Conservation (phyloP, 257 asterid species). For the Perilla frutescens region DNA sequence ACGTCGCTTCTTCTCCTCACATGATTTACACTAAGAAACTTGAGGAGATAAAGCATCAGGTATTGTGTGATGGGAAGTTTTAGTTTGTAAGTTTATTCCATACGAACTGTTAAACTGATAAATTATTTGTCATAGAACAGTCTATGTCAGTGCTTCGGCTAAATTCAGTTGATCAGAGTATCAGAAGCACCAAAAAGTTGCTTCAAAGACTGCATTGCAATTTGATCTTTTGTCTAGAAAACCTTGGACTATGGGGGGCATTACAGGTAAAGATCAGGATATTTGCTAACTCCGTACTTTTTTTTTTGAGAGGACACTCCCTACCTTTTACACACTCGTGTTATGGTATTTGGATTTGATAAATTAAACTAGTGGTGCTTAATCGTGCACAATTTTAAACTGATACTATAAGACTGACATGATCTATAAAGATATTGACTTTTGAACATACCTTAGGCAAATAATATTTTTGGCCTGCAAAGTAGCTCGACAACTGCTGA, state of each 20-base stretch:
- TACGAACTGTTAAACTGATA: conserved; percentile 30
- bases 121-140: conserved; percentile 51
- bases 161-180: conserved; percentile 54
- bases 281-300: conserved; percentile 12
- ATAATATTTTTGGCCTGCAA: neutral
- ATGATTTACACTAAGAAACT: conserved; percentile 55
- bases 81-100: conserved; percentile 32
- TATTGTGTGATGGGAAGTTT: conserved; percentile 41
- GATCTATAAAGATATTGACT: neutral
- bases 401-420: neutral
- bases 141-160: conserved; percentile 52
- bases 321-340: neutral
- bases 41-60: conserved; percentile 83
- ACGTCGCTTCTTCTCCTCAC: conserved; percentile 43
- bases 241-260: conserved; percentile 93
- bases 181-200: conserved; percentile 57
- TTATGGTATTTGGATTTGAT: neutral
- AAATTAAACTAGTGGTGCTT: neutral
- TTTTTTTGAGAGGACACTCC: neutral
- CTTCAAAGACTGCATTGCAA: conserved; percentile 71
- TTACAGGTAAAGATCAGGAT: conserved; percentile 64
- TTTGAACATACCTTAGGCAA: neutral
- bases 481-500: neutral
- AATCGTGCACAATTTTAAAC: neutral
- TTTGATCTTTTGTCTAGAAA: conserved; percentile 74